These are phyloP conservation scores for Bipolaris zeicola DNA, from an alignment of 2,329 filamentous ascomycete species.

Conservation along the genomic window DNA sequence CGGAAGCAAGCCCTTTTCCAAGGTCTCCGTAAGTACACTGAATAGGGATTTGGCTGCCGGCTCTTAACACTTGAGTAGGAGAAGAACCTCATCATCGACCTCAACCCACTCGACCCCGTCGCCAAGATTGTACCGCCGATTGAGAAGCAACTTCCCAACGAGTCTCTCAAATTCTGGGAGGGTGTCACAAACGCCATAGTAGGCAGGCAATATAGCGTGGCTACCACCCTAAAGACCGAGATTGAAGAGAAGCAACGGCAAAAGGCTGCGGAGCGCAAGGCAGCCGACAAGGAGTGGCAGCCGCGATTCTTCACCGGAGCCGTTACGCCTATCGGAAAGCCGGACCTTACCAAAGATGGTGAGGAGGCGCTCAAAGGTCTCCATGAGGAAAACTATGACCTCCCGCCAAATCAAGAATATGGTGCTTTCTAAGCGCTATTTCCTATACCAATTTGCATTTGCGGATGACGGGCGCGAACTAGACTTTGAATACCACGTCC, in stretches of 20 bases:
- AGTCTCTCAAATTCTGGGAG: constrained; percentile 86
- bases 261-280: constrained; percentile 80
- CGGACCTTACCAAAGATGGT: constrained; percentile 68
- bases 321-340: constrained; percentile 64
- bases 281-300: constrained; percentile 71
- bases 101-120: constrained; percentile 79
- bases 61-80: constrained; percentile 39
- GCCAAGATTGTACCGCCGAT: constrained; percentile 79
- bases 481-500: constrained; percentile 25
- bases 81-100: constrained; percentile 79
- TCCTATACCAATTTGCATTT: constrained; percentile 5
- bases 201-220: constrained; percentile 79
- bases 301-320: constrained; percentile 83
- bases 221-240: constrained; percentile 86
- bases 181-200: constrained; percentile 85
- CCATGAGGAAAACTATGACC: constrained; percentile 57
- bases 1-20: constrained; percentile 53
- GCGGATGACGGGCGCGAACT: constrained; percentile 5
- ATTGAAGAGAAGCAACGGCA: constrained; percentile 88
- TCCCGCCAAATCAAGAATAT: constrained; percentile 54
- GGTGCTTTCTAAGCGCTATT: constrained; percentile 39
- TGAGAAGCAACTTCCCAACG: constrained; percentile 82
- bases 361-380: constrained; percentile 61
- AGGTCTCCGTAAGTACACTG: constrained; percentile 60
- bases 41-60: neutral